Conservation (phyloP, 768 basidiomycete species). For the Tephrocybe rancida region DNA sequence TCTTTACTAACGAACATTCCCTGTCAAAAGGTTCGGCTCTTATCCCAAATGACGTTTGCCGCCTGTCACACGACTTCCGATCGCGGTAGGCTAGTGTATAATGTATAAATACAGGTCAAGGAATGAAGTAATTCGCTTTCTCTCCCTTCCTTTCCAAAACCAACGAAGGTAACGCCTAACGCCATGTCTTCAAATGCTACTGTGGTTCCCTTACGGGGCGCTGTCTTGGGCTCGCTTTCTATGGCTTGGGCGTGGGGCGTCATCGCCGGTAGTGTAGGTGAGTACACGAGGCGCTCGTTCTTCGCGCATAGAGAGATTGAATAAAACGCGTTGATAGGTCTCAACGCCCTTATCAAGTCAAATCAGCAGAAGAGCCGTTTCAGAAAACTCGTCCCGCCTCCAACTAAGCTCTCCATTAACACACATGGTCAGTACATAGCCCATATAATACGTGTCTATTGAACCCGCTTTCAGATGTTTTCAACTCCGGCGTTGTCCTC, state of each 20-base stretch:
- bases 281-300: background rate
- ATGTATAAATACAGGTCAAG: background rate
- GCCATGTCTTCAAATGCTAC: background rate
- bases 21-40: background rate
- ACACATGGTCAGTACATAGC: constrained; percentile 28
- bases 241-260: constrained; percentile 23
- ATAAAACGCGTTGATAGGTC: constrained; percentile 33
- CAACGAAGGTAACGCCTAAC: background rate
- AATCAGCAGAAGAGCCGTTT: constrained; percentile 37
- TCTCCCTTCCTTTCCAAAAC: background rate
- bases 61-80: constrained; percentile 2
- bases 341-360: constrained; percentile 45
- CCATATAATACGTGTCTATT: background rate
- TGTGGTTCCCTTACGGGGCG: constrained; percentile 12
- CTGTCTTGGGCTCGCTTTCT: constrained; percentile 14
- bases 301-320: too few relatives aligned
- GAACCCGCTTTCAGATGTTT: constrained; percentile 33
- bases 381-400: constrained; percentile 30
- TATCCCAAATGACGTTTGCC: background rate
- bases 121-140: background rate
- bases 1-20: too few relatives aligned
- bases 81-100: background rate
- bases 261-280: constrained; percentile 22
- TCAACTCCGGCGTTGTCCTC: constrained; percentile 36
- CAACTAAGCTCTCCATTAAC: constrained; percentile 38